Base-by-base conservation (phyloP, 2,329 filamentous ascomycete genomes). In the Metarhizium album region DNA sequence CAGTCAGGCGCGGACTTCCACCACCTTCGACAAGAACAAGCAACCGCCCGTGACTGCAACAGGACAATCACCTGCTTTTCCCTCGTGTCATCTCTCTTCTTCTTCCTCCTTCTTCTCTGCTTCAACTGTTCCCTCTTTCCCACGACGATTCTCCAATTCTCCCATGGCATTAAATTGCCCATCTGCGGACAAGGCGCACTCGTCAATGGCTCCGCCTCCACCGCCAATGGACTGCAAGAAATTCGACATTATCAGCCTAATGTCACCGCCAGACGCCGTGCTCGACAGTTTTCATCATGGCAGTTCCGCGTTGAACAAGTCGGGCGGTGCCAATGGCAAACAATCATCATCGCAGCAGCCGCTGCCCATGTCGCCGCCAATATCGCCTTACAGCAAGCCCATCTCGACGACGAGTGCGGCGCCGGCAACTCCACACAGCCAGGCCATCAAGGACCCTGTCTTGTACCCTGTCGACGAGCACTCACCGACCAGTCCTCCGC, bases 231-330 rank as follows among this genome's bases (percentile, higher is more conserved):
- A 56, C 22, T 31, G 57, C 4, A 74, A 70, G 60, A 76, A 74
- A 56, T 59, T 74, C 49, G 70, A 74, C 54, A 76, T 78, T 56
- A 74, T 64, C 67, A 81, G 70, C 54, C 67, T 83, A 52, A 81
- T 83, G 74, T 83, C 80, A 22, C 80, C 80, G 31, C 80, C 80
- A 22, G 79, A 82, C 37, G 69, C 70, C n/a, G 62, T 71, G 33
- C 72, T 70, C 46, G 79, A 83, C 55, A 78, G 65, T 58, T 83
- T 82, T 62, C 64, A 58, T 45, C 65, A 69, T 20, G 40, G 40
- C 31, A 20, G 24, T 31, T 38, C 52, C 60, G n/a, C 31, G 2
- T 7, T 35, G 40, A 43, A 45, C 14, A 53, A 51, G 38, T 52
- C 37, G 8, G 51, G 48, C 29, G 42, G 42, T 35, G 31, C 47